Evolutionary conservation across 805 yeast species (phyloP).

Genomic region (Ogataea neopini): DNA sequence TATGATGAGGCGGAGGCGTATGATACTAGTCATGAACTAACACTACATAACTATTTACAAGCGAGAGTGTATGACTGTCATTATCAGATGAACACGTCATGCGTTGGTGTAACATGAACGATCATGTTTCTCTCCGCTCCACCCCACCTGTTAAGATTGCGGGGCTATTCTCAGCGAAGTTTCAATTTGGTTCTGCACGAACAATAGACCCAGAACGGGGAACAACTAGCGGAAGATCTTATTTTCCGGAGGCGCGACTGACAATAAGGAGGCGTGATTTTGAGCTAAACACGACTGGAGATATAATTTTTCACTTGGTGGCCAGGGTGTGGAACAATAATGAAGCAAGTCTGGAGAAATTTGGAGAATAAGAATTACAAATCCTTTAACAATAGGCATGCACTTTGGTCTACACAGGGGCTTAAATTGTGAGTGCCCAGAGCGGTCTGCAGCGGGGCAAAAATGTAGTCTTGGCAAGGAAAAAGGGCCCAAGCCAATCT

Average conservation of each 20-base stretch:
- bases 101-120: neutral
- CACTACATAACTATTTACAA: no score
- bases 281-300: neutral
- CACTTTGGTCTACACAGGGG: neutral
- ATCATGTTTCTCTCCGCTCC: neutral
- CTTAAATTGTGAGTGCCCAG: neutral
- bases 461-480: no score
- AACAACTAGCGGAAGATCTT: constrained; percentile 7
- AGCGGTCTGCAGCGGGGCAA: neutral
- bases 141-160: constrained; percentile 2
- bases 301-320: neutral
- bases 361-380: neutral
- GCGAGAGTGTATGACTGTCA: neutral
- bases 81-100: constrained; percentile 2
- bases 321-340: neutral
- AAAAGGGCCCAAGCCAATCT: no score
- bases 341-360: constrained; percentile 3
- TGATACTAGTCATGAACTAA: no score
- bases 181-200: neutral
- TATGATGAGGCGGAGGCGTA: no score
- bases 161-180: neutral
- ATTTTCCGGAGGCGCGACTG: constrained; percentile 5
- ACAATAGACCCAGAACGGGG: constrained; percentile 4
- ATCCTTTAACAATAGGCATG: neutral
- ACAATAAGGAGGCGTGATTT: neutral